Base-by-base conservation (phyloP, 768 basidiomycete genomes). In the Macrocybe gigantea region DNA sequence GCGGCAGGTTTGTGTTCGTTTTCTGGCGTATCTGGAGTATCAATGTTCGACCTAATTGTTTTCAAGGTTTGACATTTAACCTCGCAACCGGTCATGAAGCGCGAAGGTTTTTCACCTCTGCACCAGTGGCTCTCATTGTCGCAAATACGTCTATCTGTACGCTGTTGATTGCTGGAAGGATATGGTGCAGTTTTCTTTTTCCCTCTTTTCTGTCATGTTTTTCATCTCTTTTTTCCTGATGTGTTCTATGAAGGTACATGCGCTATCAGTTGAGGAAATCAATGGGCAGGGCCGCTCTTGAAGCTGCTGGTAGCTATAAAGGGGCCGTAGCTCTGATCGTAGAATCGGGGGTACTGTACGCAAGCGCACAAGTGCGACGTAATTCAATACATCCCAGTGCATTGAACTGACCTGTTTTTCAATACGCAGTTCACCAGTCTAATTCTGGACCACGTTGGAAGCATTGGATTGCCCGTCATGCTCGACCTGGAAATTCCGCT, bases 121-220 rank as follows among this genome's bases (percentile, higher is more conserved):
- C 40, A 8, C 47, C 47, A 5, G 39, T 42, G 8, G 32, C 15
- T 15, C 29, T 48, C 12, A 41, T 48, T 1, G 47, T 48, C 9
- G 40, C 40, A 22, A 48, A 48, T 41, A 48, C 47, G 7, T 48
- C 39, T 4, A 48, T 48, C 38, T 48, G 40, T 29, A 48, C 47
- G 5, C 32, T 41, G 5, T 31, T 48, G 10, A 48, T 48, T 10
- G 47, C 33, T 33, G 40, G 47, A 14, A 32, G 47, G 30, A 36
- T 48, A 22, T 48, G 47, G 47, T 39, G 31, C 22, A 22, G 22
- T 22, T 22, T 22, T n/a, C 33, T 3, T 11, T 33, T 12, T 35
- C 22, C 32, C 9, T 32, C 9, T 8, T 8, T 33, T 44, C 12
- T 15, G 5, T 8, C 6, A 15, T 11, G 10, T 34, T 14, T 11